Percentiles rank a stretch among this genome's conserved stretches.
Evolutionary conservation across 2,329 filamentous ascomycete genomes (phyloP).

Genomic region (Juglanconis sp.): DNA sequence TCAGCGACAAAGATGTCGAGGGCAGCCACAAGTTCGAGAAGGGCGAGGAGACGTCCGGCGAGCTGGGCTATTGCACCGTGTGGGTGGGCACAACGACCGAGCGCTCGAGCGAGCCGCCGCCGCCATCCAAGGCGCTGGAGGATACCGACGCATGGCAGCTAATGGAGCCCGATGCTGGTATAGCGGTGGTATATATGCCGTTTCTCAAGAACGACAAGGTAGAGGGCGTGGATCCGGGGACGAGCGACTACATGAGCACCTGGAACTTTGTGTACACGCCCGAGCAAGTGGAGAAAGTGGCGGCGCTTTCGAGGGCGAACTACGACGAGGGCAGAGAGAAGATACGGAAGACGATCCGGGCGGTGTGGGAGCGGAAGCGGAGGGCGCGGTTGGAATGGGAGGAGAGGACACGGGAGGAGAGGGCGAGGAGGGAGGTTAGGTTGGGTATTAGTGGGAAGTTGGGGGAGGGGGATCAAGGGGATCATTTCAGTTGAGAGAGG

Average conservation of each 20-base stretch:
- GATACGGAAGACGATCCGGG: conserved; percentile 74
- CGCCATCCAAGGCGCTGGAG: conserved; percentile 50
- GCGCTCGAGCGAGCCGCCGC: conserved; percentile 52
- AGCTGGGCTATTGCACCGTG: conserved; percentile 86
- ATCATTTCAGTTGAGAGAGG: conserved; percentile 60
- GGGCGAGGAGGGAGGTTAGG: conserved; percentile 45
- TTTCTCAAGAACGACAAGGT: conserved; percentile 80
- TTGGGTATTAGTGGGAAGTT: conserved; percentile 52
- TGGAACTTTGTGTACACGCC: conserved; percentile 98
- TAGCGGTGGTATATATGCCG: conserved; percentile 87
- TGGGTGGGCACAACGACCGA: conserved; percentile 89
- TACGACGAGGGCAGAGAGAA: conserved; percentile 78
- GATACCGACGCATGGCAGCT: conserved; percentile 67
- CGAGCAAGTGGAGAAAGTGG: conserved; percentile 82
- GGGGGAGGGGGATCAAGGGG: conserved; percentile 46
- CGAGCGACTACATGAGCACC: conserved; percentile 83
- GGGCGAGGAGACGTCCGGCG: conserved; percentile 46
- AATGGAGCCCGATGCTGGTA: conserved; percentile 74
- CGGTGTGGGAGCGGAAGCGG: conserved; percentile 92
- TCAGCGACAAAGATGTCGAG: conserved; percentile 22
- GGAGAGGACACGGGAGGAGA: conserved; percentile 34
- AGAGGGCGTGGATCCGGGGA: conserved; percentile 76
- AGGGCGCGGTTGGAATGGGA: conserved; percentile 57
- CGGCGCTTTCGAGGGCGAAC: conserved; percentile 79
- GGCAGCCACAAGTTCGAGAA: conserved; percentile 32